These are phyloP conservation scores for Tetradesmus lagerheimii DNA, from an alignment of 139 green algal genomes.

Conservation along the genomic window DNA sequence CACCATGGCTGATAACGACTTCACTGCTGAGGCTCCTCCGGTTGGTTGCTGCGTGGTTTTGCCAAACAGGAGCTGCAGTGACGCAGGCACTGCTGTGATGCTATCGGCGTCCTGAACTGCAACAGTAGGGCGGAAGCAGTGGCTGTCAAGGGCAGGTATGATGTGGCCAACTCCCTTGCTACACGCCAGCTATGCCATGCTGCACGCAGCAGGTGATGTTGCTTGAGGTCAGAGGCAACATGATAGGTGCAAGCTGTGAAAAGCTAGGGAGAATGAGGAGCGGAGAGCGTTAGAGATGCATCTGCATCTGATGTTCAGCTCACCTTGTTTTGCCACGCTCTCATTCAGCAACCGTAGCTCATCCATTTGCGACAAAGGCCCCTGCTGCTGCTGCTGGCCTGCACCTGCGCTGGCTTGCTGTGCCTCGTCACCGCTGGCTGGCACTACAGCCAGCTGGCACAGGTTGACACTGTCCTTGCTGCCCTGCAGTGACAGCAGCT, in stretches of 20 bases:
- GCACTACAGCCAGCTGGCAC: neutral
- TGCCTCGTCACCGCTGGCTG: neutral
- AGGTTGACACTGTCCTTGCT: slow-evolving; percentile 25
- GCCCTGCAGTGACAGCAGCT: slow-evolving; percentile 43
- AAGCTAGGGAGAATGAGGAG: too few relatives aligned
- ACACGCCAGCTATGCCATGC: too few relatives aligned
- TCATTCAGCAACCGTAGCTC: slow-evolving; percentile 31
- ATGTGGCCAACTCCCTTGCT: too few relatives aligned
- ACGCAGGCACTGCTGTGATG: neutral
- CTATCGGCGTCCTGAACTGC: neutral
- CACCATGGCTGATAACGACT: slow-evolving; percentile 24
- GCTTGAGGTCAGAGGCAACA: too few relatives aligned
- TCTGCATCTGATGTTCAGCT: too few relatives aligned
- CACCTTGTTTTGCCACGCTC: neutral
- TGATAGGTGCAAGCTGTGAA: too few relatives aligned
- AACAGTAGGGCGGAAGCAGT: neutral
- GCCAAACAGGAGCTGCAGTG: slow-evolving; percentile 28
- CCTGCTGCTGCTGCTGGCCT: slow-evolving; percentile 4
- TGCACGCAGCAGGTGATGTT: too few relatives aligned
- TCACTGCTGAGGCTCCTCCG: neutral
- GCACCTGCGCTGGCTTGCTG: neutral
- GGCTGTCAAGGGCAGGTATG: neutral
- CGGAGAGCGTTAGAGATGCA: too few relatives aligned
- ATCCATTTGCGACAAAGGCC: slow-evolving; percentile 34
- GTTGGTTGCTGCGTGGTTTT: neutral